Conservation (phyloP, 1,139 yeast genomes). For the Taphrina populina region DNA sequence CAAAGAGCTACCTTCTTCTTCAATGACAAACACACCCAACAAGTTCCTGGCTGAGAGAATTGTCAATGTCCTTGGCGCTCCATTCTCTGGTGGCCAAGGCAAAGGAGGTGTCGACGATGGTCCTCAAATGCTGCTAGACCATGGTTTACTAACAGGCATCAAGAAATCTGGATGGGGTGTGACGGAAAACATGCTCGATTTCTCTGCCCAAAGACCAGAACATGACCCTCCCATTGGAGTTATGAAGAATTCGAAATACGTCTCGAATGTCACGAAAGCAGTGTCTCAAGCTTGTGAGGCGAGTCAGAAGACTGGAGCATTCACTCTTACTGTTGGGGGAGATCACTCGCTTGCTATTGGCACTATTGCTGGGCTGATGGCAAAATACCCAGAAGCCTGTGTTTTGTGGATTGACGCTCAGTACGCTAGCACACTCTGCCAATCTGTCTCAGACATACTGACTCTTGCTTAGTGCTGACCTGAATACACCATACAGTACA, state of each 20-base stretch:
- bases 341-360: constrained; percentile 97
- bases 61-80: constrained; percentile 38
- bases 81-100: constrained; percentile 78
- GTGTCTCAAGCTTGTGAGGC: constrained; percentile 62
- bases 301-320: constrained; percentile 52
- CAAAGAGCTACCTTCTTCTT: neutral
- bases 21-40: constrained; percentile 29
- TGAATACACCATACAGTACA: constrained; percentile 85
- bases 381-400: constrained; percentile 80
- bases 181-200: constrained; percentile 56
- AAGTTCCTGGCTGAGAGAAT: constrained; percentile 35
- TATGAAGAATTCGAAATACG: constrained; percentile 75
- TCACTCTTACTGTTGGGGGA: constrained; percentile 90
- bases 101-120: constrained; percentile 92
- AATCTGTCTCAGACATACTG: no score
- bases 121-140: constrained; percentile 73
- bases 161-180: constrained; percentile 72
- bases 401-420: constrained; percentile 97
- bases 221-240: constrained; percentile 48
- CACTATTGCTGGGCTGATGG: constrained; percentile 79
- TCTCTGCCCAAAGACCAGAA: constrained; percentile 42
- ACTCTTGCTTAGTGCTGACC: constrained; percentile 50
- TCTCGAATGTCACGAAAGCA: constrained; percentile 65
- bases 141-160: constrained; percentile 67
- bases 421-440: constrained; percentile 55